A percentile compares a stretch with the other conserved stretches of the same genome.
These are phyloP conservation scores for Talaromyces trachyspermus DNA, from an alignment of 495 filamentous ascomycete species.

Conservation along the genomic window DNA sequence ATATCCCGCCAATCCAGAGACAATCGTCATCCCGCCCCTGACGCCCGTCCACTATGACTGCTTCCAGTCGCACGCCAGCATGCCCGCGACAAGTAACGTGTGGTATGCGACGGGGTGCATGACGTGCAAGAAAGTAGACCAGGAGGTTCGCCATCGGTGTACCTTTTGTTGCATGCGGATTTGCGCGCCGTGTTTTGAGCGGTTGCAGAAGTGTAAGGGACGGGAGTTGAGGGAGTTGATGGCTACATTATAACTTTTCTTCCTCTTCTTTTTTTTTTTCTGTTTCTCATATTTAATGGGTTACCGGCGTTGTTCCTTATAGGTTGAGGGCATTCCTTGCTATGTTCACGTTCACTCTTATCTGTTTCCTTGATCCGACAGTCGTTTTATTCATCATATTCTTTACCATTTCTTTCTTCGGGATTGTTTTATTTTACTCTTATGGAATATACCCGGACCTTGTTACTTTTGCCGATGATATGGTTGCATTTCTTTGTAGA, in stretches of 20 bases:
- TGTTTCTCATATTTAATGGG: not conserved
- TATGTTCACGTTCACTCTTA: no score
- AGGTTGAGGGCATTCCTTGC: no score
- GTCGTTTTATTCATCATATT: no score
- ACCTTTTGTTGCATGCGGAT: slow-evolving; percentile 43
- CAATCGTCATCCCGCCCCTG: slow-evolving; percentile 29
- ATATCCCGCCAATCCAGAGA: slow-evolving; percentile 26
- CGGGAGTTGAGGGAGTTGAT: slow-evolving; percentile 31
- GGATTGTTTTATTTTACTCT: not conserved
- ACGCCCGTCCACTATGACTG: slow-evolving; percentile 35
- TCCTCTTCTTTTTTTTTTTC: slow-evolving; percentile 6
- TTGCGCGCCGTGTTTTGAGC: slow-evolving; percentile 33
- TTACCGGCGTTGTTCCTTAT: slow-evolving; percentile 2
- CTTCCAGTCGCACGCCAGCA: slow-evolving; percentile 38
- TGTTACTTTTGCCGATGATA: slow-evolving; percentile 4
- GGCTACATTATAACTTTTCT: slow-evolving; percentile 9
- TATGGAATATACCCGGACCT: slow-evolving; percentile 14
- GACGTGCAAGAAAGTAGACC: slow-evolving; percentile 39
- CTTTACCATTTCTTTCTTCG: slow-evolving; percentile 7
- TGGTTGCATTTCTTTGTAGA: slow-evolving; percentile 11
- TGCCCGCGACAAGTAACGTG: slow-evolving; percentile 35
- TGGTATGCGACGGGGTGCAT: slow-evolving; percentile 44
- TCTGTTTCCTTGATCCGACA: slow-evolving; percentile 9
- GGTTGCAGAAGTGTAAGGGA: slow-evolving; percentile 28
- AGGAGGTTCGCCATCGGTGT: slow-evolving; percentile 37